Evolutionary conservation across 257 asterid species (phyloP).

Genomic region (Solanum piurae): DNA sequence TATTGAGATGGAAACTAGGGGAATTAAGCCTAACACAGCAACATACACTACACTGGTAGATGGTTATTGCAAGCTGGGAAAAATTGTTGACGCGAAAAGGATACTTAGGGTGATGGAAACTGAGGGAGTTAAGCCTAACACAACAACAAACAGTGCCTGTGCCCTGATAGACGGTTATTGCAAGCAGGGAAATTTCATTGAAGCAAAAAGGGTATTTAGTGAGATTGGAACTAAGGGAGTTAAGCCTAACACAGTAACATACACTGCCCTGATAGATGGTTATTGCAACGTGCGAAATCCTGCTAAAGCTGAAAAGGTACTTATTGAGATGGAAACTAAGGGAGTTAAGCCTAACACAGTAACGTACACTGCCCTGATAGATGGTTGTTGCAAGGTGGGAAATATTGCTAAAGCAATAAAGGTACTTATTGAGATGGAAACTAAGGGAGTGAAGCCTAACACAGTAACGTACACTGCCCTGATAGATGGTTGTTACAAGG

Average conservation of each 20-base stretch:
- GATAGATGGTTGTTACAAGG: slow-evolving; percentile 13
- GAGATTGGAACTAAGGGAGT: slow-evolving; percentile 19
- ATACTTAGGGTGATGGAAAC: not conserved
- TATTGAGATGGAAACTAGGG: slow-evolving; percentile 18
- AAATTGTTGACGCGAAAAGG: not conserved
- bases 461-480: slow-evolving; percentile 15
- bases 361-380: slow-evolving; percentile 40
- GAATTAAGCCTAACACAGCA: slow-evolving; percentile 13
- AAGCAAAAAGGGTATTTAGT: not conserved
- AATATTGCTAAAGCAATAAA: slow-evolving; percentile 27
- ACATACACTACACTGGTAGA: slow-evolving; percentile 8
- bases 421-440: slow-evolving; percentile 9
- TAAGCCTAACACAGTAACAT: slow-evolving; percentile 20
- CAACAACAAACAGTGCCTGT: not conserved
- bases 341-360: slow-evolving; percentile 19
- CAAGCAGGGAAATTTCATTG: not conserved
- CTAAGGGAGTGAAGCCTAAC: slow-evolving; percentile 16
- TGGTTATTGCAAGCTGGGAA: not conserved
- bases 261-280: slow-evolving; percentile 20
- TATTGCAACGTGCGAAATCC: slow-evolving; percentile 27
- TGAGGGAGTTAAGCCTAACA: not conserved
- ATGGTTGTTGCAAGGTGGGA: slow-evolving; percentile 52
- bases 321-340: slow-evolving; percentile 12
- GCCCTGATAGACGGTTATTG: not conserved
- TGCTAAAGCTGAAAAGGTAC: slow-evolving; percentile 19